A percentile compares a stretch with the other conserved stretches of the same genome.
phyloP scores from a whole-genome alignment of 2,329 filamentous ascomycete genomes.

The Ascochyta lentis region DNA sequence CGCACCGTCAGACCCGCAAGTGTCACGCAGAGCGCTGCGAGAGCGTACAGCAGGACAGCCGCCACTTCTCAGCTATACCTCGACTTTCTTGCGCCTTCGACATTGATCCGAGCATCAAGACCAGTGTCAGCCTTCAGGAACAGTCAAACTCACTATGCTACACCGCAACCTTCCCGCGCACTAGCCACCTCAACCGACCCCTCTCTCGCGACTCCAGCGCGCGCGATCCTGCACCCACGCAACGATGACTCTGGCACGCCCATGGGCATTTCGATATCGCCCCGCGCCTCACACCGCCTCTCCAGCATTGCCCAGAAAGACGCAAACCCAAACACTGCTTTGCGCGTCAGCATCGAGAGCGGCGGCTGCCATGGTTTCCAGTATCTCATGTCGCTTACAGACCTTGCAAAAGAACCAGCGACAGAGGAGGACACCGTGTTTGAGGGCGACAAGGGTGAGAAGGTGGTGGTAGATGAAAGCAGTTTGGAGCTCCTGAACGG shows the following conservation, averaged over 20 bases:
- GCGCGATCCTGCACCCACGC: conserved; percentile 70
- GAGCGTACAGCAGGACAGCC: conserved; percentile 32
- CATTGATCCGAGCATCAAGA: background rate
- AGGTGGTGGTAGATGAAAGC: conserved; percentile 85
- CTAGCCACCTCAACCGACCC: conserved; percentile 32
- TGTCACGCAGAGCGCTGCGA: conserved; percentile 8
- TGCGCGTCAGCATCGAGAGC: conserved; percentile 91
- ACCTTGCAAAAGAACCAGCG: conserved; percentile 57
- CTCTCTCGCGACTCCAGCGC: conserved; percentile 36
- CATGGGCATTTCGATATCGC: conserved; percentile 83
- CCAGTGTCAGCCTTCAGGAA: background rate
- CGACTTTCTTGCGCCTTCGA: conserved; percentile 42
- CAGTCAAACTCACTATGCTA: background rate
- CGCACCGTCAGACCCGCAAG: conserved; percentile 4
- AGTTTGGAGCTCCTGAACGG: conserved; percentile 89
- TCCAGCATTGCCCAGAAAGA: conserved; percentile 64
- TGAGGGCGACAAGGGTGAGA: conserved; percentile 70
- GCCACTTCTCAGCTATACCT: conserved; percentile 36
- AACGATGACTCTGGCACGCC: conserved; percentile 83
- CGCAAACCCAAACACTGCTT: conserved; percentile 76
- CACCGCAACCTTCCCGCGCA: conserved; percentile 40
- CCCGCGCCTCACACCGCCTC: conserved; percentile 74
- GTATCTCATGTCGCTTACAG: conserved; percentile 88
- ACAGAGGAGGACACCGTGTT: conserved; percentile 87
- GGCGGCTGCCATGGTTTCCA: conserved; percentile 98